These are phyloP conservation scores for Juglanconis oblonga DNA, from an alignment of 2,329 filamentous ascomycete genomes.

Conservation along the genomic window DNA sequence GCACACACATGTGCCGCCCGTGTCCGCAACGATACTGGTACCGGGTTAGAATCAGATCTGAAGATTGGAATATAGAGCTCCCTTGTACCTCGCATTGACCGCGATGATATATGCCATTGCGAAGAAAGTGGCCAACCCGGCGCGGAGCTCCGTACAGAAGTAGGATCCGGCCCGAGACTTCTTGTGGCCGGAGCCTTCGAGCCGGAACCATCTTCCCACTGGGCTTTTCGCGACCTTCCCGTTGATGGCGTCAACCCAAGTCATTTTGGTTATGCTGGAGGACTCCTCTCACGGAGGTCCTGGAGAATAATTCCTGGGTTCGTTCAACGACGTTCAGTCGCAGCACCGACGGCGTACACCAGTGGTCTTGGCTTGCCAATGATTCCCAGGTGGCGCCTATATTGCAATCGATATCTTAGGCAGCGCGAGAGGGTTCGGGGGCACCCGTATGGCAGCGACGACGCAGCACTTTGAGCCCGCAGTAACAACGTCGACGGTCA, in stretches of 20 bases:
- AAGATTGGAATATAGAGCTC: background rate
- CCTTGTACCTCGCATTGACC: constrained; percentile 38
- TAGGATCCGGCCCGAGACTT: constrained; percentile 62
- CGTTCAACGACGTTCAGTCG: background rate
- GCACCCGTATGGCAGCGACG: background rate
- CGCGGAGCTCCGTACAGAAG: constrained; percentile 82
- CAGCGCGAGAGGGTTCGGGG: background rate
- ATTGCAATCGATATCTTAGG: background rate
- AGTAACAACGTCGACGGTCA: background rate
- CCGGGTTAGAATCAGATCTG: constrained; percentile 5
- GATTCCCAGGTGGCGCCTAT: background rate
- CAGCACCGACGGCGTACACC: background rate
- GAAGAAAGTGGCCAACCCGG: constrained; percentile 78
- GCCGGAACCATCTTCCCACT: constrained; percentile 71
- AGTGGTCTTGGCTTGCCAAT: background rate
- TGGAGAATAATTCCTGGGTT: background rate
- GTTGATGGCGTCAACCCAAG: constrained; percentile 51
- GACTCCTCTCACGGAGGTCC: background rate
- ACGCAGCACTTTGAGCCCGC: background rate
- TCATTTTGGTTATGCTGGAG: constrained; percentile 33
- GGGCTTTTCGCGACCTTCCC: constrained; percentile 59
- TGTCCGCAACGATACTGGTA: constrained; percentile 54
- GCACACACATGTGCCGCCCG: constrained; percentile 75
- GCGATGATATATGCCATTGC: constrained; percentile 54
- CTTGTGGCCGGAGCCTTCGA: constrained; percentile 73